Percentiles rank a stretch among this genome's conserved stretches.
phyloP scores from a whole-genome alignment of 2,329 filamentous ascomycete species.

The Diaporthe vaccinii region DNA sequence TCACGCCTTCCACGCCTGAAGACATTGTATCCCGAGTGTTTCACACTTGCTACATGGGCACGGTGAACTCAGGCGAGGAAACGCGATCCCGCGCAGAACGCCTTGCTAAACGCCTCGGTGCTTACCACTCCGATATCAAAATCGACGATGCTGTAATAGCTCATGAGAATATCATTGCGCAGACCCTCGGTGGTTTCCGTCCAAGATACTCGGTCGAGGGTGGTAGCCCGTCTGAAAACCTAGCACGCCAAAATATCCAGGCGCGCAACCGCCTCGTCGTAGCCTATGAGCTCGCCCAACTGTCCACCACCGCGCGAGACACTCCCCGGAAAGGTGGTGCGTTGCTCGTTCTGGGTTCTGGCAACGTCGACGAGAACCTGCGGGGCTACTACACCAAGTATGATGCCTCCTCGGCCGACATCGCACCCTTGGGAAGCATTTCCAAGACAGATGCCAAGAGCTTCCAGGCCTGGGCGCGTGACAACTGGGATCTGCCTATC shows the following conservation, averaged over 20 bases:
- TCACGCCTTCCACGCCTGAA: conserved; percentile 38
- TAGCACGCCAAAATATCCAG: conserved; percentile 78
- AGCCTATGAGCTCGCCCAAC: conserved; percentile 73
- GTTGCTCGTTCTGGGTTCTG: conserved; percentile 72
- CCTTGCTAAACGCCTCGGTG: conserved; percentile 71
- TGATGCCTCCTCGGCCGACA: conserved; percentile 67
- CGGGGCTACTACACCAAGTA: conserved; percentile 75
- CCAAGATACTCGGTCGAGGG: conserved; percentile 68
- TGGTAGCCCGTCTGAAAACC: conserved; percentile 68
- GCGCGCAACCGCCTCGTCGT: conserved; percentile 75
- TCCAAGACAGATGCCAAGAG: conserved; percentile 74
- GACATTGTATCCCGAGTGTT: conserved; percentile 42
- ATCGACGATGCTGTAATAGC: conserved; percentile 77
- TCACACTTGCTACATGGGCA: conserved; percentile 72
- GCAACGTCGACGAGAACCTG: conserved; percentile 70
- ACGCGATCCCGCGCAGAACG: conserved; percentile 72
- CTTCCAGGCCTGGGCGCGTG: conserved; percentile 72
- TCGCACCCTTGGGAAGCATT: conserved; percentile 68
- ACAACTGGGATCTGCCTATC: conserved; percentile 72
- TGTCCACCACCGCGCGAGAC: conserved; percentile 70
- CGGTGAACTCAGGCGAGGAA: conserved; percentile 68
- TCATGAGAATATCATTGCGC: conserved; percentile 54
- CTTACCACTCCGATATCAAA: conserved; percentile 78
- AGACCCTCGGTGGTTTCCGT: conserved; percentile 47
- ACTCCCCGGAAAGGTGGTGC: conserved; percentile 65